phyloP scores from a whole-genome alignment of 169 alveolate genomes.

The Cryptosporidium felis region DNA sequence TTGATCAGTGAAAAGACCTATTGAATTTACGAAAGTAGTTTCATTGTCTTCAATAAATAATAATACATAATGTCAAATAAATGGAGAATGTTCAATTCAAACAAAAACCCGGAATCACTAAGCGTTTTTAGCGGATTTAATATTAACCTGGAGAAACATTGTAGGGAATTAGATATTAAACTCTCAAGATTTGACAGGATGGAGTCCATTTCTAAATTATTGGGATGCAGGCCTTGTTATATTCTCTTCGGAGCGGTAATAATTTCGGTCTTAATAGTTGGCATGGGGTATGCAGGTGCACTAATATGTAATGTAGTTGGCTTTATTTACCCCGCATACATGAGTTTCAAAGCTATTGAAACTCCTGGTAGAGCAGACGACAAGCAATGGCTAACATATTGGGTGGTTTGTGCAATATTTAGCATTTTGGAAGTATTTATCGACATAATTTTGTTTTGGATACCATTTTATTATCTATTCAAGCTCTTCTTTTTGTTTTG shows the following conservation, averaged over 20 bases:
- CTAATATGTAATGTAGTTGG: slow-evolving; percentile 75
- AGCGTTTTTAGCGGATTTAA: slow-evolving; percentile 57
- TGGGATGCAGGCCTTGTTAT: slow-evolving; percentile 74
- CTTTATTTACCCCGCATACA: slow-evolving; percentile 81
- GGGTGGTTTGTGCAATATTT: slow-evolving; percentile 89
- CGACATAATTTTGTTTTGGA: slow-evolving; percentile 84
- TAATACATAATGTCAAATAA: slow-evolving; percentile 7
- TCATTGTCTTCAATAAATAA: neutral
- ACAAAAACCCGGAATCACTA: slow-evolving; percentile 51
- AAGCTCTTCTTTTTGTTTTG: slow-evolving; percentile 86
- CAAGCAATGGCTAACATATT: slow-evolving; percentile 90
- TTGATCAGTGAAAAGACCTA: too few relatives aligned
- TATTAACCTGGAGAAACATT: slow-evolving; percentile 15
- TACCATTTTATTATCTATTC: slow-evolving; percentile 88
- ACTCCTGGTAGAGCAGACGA: slow-evolving; percentile 83
- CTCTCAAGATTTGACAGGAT: neutral
- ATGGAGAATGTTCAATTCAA: slow-evolving; percentile 51
- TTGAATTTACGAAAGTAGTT: neutral
- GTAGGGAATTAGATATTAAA: slow-evolving; percentile 32
- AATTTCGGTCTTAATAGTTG: slow-evolving; percentile 53
- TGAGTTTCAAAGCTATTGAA: slow-evolving; percentile 87
- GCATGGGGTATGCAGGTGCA: slow-evolving; percentile 79
- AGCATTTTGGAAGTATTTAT: slow-evolving; percentile 84
- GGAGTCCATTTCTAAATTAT: slow-evolving; percentile 15
- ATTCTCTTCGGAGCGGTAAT: slow-evolving; percentile 48